Conservation (phyloP, 371 early-diverging fungal species). For the Nematocida sp. region DNA sequence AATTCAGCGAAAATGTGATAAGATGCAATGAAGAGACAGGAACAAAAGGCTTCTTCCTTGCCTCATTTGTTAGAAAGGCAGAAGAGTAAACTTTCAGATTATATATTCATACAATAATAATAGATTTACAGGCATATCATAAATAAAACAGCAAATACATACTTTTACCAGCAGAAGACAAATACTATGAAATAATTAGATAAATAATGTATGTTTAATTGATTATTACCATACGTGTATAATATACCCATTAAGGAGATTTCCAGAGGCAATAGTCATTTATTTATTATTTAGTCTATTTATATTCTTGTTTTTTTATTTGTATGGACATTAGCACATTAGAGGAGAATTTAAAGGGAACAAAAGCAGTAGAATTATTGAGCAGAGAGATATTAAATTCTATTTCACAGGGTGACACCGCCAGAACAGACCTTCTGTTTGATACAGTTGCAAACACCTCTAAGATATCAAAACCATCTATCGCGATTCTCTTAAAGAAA, state of each 20-base stretch:
- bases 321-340: constrained; percentile 28
- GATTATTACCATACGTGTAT: no score
- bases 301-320: constrained; percentile 41
- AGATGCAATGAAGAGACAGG: constrained; percentile 46
- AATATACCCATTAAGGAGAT: no score
- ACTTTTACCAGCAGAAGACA: no score
- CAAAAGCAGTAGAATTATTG: not conserved
- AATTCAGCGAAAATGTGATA: constrained; percentile 59
- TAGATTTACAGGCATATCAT: no score
- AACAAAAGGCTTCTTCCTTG: constrained; percentile 65
- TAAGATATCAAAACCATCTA: constrained; percentile 40
- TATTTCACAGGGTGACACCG: not conserved
- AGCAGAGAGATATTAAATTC: not conserved
- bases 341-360: constrained; percentile 2
- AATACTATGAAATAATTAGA: no score
- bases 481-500: constrained; percentile 38
- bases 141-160: no score
- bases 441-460: constrained; percentile 34
- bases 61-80: constrained; percentile 59
- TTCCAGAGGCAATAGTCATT: no score
- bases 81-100: not conserved
- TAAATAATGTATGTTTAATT: no score
- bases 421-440: constrained; percentile 20
- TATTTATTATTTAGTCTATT: no score
- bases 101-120: not conserved